These are phyloP conservation scores for Hippophae gyantsensis DNA, from an alignment of 306 rosid species.

Conservation along the genomic window DNA sequence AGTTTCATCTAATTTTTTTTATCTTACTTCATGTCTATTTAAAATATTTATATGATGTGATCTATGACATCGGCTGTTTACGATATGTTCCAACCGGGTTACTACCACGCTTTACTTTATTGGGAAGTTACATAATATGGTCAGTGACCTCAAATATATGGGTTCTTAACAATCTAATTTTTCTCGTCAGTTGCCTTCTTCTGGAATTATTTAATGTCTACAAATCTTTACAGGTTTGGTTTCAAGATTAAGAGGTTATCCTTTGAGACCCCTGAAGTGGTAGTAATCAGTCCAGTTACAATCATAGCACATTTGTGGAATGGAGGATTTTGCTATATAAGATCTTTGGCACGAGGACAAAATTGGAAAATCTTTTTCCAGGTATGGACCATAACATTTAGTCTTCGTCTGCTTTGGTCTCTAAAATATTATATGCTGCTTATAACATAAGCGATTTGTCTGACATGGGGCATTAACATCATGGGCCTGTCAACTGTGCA, in stretches of 20 bases:
- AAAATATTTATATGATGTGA: not conserved
- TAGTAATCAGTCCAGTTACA: conserved; percentile 33
- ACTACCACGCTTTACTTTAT: not conserved
- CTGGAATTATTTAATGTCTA: not conserved
- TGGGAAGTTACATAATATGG: not conserved
- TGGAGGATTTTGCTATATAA: conserved; percentile 33
- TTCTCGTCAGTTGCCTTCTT: conserved; percentile 1
- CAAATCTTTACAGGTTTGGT: conserved; percentile 48
- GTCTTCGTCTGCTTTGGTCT: not conserved
- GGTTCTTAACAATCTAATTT: not conserved
- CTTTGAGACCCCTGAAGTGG: conserved; percentile 38
- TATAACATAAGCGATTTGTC: too few relatives aligned
- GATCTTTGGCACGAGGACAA: conserved; percentile 48
- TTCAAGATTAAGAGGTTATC: conserved; percentile 31
- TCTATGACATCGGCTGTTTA: not conserved
- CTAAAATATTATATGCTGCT: too few relatives aligned
- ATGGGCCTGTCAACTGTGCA: too few relatives aligned
- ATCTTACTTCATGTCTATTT: not conserved
- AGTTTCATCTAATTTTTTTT: not conserved
- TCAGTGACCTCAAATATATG: not conserved
- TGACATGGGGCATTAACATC: too few relatives aligned
- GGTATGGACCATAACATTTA: conserved; percentile 34
- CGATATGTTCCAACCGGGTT: not conserved
- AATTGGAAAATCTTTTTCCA: conserved; percentile 61
- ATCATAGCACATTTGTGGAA: conserved; percentile 51